These are phyloP conservation scores for Xylaria sp. DNA, from an alignment of 2,329 filamentous ascomycete genomes.

Conservation along the genomic window DNA sequence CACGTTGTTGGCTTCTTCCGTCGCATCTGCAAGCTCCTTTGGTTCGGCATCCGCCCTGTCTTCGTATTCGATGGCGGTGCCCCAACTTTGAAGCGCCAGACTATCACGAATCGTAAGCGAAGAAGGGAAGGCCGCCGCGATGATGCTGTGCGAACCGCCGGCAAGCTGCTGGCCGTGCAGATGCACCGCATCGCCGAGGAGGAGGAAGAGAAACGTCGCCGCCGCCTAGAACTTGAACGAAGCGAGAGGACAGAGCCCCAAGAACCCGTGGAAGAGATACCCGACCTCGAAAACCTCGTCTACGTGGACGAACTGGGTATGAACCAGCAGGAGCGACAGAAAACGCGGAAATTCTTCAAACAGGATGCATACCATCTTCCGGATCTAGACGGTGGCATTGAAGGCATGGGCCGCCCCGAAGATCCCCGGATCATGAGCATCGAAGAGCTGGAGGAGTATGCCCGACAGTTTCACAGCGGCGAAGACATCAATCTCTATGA, in stretches of 20 bases:
- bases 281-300: conserved; percentile 72
- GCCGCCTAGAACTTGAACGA: conserved; percentile 51
- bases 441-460: conserved; percentile 92
- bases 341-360: conserved; percentile 81
- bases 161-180: conserved; percentile 89
- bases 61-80: conserved; percentile 99
- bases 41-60: conserved; percentile 93
- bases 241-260: conserved; percentile 46
- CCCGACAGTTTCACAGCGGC: conserved; percentile 86
- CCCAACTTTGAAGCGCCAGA: conserved; percentile 87
- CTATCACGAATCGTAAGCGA: conserved; percentile 78
- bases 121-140: conserved; percentile 87
- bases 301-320: conserved; percentile 92
- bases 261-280: conserved; percentile 70
- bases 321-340: conserved; percentile 74
- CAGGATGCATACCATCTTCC: conserved; percentile 96
- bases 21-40: conserved; percentile 95
- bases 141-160: conserved; percentile 90
- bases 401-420: conserved; percentile 85
- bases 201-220: conserved; percentile 70
- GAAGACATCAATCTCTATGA: conserved; percentile 93
- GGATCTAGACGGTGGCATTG: conserved; percentile 78
- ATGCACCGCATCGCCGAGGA: conserved; percentile 91
- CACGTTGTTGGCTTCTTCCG: conserved; percentile 98
- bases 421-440: conserved; percentile 97